Base-by-base conservation (phyloP, 805 yeast genomes). In the Blastobotrys robertii region DNA sequence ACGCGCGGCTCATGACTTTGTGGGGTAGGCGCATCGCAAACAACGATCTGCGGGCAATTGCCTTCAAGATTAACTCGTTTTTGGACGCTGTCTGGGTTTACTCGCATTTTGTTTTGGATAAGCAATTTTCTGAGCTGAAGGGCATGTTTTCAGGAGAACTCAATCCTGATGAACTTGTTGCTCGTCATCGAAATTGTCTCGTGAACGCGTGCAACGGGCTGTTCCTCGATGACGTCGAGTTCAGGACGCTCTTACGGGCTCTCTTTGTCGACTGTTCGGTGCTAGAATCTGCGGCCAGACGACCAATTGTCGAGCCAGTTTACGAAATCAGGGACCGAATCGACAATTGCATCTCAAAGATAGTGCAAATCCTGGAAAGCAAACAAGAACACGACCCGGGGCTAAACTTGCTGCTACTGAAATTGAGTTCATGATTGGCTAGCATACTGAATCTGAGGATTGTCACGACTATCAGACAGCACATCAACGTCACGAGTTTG, bases 51-150 rank as follows among this genome's bases (percentile, higher is more conserved):
- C 41, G 41, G 50, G 39, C 31, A 31, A 19, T 37, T 2, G 38
- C 38, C 2, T 29, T 33, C 7, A 33, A 35, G 34, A 39, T 38
- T 10, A 41, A 49, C 25, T 30, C 33, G n/a, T 49, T 50, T 16
- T 34, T 52, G 12, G 51, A 50, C 14, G 35, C 30, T 1, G 34
- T 50, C 12, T 52, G 52, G 50, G 48, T 43, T 9, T 52, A 47
- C 39, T 19, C 35, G 8, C 31, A 44, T 33, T 39, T 49, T 6
- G 38, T 36, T 8, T 30, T 43, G 13, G 15, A 34, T 12, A 37
- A 43, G 13, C 42, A 39, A 25, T 29, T 28, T 4, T 11, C 12
- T 3, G 37, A 39, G 15, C 22, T 38, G 31, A 2, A 25, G 25
- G n/a, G 32, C 8, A 11, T 9, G 34, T 28, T 9, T 8, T 11